Conservation (phyloP, 202 grass and related monocot genomes). For the Bolboschoenoplectus hybrid region DNA sequence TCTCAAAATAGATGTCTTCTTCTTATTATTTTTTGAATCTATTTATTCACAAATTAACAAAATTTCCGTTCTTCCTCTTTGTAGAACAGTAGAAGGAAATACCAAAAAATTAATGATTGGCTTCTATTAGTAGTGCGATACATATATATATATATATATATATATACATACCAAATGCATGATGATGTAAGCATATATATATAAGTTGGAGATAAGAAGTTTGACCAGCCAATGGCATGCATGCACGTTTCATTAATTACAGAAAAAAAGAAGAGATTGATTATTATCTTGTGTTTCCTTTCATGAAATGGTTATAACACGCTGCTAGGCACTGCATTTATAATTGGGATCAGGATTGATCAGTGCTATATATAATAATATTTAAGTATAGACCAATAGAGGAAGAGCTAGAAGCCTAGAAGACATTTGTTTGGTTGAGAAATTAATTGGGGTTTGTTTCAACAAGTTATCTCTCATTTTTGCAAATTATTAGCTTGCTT, state of each 20-base stretch:
- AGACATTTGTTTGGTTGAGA: constrained; percentile 29
- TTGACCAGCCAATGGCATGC: constrained; percentile 24
- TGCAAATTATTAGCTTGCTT: constrained; percentile 26
- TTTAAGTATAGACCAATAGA: constrained; percentile 32
- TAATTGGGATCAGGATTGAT: background rate
- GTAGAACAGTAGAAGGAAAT: background rate
- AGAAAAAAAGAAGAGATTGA: background rate
- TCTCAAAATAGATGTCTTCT: no score
- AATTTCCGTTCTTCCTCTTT: background rate
- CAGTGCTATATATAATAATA: background rate
- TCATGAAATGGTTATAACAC: background rate
- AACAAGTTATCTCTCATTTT: background rate
- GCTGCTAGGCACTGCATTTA: constrained; percentile 6
- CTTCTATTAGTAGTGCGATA: background rate
- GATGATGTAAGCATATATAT: background rate
- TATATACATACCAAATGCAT: background rate
- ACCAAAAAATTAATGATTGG: background rate
- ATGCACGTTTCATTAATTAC: background rate
- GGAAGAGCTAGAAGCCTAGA: background rate
- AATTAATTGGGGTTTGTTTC: background rate
- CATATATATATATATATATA: no score
- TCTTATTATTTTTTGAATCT: background rate
- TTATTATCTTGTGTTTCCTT: background rate
- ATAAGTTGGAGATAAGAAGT: background rate
- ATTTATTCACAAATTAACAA: background rate